Percentiles rank a stretch among this genome's conserved stretches.
These are phyloP conservation scores for Seminavis robusta DNA, from an alignment of 108 stramenopile genomes.

Conservation along the genomic window DNA sequence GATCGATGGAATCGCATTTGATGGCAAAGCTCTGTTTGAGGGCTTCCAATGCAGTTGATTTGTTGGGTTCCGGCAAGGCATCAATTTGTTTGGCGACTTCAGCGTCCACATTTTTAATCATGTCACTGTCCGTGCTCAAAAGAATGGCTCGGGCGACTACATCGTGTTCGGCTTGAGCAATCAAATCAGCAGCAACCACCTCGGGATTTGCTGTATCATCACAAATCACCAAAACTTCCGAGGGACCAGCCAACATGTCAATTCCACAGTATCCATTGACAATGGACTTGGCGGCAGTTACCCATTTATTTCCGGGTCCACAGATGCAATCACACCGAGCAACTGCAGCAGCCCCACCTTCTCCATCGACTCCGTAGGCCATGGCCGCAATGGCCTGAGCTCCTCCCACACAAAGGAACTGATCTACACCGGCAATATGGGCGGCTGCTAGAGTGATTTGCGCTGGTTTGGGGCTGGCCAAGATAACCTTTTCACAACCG, in stretches of 20 bases:
- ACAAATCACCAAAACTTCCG: constrained; percentile 96
- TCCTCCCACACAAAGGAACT: constrained; percentile 89
- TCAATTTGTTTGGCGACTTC: constrained; percentile 66
- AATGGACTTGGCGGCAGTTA: constrained; percentile 96
- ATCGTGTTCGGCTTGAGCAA: constrained; percentile 99
- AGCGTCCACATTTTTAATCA: constrained; percentile 76
- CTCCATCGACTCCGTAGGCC: constrained; percentile 83
- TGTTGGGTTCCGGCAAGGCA: constrained; percentile 85
- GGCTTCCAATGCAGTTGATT: constrained; percentile 80
- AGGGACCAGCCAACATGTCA: constrained; percentile 99
- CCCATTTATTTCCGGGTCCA: constrained; percentile 99
- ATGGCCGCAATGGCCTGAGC: constrained; percentile 95
- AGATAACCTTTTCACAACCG: constrained; percentile 89
- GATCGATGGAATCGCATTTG: constrained; percentile 71
- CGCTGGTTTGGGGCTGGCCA: constrained; percentile 88
- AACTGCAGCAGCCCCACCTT: too few relatives aligned
- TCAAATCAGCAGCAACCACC: constrained; percentile 96
- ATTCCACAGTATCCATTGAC: constrained; percentile 93
- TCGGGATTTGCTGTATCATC: constrained; percentile 88
- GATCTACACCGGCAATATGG: constrained; percentile 82
- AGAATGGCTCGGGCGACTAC: constrained; percentile 95
- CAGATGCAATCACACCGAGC: constrained; percentile 94
- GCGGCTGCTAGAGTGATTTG: constrained; percentile 95
- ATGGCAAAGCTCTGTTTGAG: constrained; percentile 83
- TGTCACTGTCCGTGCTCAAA: constrained; percentile 46